These are phyloP conservation scores for Pichia terricola DNA, from an alignment of 1,139 yeast species.

Conservation along the genomic window DNA sequence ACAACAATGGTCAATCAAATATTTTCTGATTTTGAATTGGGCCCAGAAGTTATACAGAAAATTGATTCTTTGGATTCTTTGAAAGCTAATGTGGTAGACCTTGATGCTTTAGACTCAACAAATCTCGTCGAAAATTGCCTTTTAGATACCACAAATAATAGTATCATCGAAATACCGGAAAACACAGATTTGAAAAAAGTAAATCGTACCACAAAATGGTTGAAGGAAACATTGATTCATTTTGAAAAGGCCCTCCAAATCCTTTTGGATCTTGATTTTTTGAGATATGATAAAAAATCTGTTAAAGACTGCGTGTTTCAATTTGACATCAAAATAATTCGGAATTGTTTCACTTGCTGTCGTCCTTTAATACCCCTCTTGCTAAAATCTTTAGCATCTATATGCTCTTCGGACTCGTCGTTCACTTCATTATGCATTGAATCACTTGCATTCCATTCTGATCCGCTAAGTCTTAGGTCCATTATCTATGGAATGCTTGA, in stretches of 20 bases:
- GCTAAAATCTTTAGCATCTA: conserved; percentile 15
- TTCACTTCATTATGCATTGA: conserved; percentile 8
- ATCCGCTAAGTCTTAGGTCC: conserved; percentile 5
- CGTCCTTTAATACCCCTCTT: conserved; percentile 26
- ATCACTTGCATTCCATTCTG: conserved; percentile 10
- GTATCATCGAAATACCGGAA: conserved; percentile 1
- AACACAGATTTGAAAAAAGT: conserved; percentile 15
- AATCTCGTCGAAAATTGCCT: too few relatives aligned
- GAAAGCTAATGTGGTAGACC: conserved; percentile 1
- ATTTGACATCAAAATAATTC: conserved; percentile 25
- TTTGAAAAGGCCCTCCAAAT: conserved; percentile 35
- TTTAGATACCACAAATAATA: neutral
- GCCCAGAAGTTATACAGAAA: conserved; percentile 4
- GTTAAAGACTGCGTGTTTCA: conserved; percentile 26
- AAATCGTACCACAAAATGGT: conserved; percentile 52
- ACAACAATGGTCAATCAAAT: conserved; percentile 27
- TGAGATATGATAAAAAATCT: conserved; percentile 23
- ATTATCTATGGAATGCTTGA: conserved; percentile 11
- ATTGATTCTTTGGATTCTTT: conserved; percentile 14
- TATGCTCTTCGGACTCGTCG: conserved; percentile 14
- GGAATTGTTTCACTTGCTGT: conserved; percentile 27
- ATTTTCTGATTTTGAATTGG: conserved; percentile 34
- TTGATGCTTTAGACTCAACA: too few relatives aligned
- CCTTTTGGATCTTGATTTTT: conserved; percentile 24
- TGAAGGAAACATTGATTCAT: conserved; percentile 54